Evolutionary conservation across 345 rosid species (phyloP), one percentile per base, ranked within the genome.

Genomic region (Capsella bursapastoris): DNA sequence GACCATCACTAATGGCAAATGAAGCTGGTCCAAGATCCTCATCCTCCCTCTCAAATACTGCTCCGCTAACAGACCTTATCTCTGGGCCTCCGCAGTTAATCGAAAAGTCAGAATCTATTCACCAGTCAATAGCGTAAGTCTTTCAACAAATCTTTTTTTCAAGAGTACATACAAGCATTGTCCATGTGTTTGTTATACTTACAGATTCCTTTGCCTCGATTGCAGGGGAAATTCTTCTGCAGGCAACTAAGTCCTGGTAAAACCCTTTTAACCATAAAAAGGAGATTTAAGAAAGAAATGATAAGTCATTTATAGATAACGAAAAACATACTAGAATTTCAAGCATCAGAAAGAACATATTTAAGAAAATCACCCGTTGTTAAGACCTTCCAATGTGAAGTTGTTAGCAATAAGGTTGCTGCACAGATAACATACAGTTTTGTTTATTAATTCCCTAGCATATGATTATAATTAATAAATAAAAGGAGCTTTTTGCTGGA

Each of bases 341-440:
- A 57, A 31, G 49, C 51, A 37, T 7, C 34, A 62, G 43, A n/a
- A 41, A 64, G 48, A 56, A 35, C 25, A 25, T 18, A 55, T 12
- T 3, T 34, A 62, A n/a, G 5, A 72, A 52, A 41, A 55, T 65
- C 50, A 92, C 96, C 89, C 80, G 76, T 31, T 79, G 66, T 78
- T 73, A 51, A 83, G 74, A 48, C 59, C 68, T 52, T 56, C 82
- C 43, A 84, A 48, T 28, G 87, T 82, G 73, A 93, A 87, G 82
- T 83, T 86, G 81, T 90, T 90, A 80, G 81, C 93, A 47, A 93
- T 84, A 29, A 90, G 34, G 79, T 87, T 93, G 32, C 96, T 93
- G 89, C 86, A 89, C 43, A 78, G 11, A 69, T 28, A 31, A 64
- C 43, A 75, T 28, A 63, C 29, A 38, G 2, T 49, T 66, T 50